Percentiles rank a stretch among this genome's conserved stretches.
phyloP scores from a whole-genome alignment of 257 asterid genomes.

The Linaria vulgaris region DNA sequence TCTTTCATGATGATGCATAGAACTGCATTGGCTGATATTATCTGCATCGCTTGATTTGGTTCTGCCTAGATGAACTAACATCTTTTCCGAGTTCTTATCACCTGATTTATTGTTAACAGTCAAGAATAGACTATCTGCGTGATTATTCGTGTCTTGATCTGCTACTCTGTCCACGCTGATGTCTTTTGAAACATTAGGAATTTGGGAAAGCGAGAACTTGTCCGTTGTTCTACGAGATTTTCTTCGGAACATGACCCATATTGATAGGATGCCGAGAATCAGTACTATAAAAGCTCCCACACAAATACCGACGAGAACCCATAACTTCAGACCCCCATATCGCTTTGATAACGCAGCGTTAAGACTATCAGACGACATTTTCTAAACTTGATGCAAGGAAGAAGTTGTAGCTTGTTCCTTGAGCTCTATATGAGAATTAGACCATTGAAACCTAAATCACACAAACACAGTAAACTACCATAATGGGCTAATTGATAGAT shows the following conservation, averaged over 20 bases:
- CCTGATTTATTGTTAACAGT: conserved; percentile 60
- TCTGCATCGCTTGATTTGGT: conserved; percentile 79
- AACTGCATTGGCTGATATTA: conserved; percentile 80
- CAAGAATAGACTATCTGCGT: conserved; percentile 47
- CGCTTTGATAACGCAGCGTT: conserved; percentile 57
- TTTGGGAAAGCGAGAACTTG: conserved; percentile 52
- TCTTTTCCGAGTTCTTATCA: conserved; percentile 61
- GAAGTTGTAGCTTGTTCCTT: conserved; percentile 20
- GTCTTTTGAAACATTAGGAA: conserved; percentile 79
- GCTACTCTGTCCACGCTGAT: conserved; percentile 70
- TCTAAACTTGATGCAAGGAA: conserved; percentile 24
- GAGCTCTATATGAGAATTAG: conserved; percentile 23
- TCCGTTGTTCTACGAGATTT: conserved; percentile 58
- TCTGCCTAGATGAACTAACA: conserved; percentile 68
- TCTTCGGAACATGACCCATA: conserved; percentile 68
- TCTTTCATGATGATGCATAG: conserved; percentile 63
- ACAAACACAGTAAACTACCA: conserved; percentile 28
- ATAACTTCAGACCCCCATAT: conserved; percentile 70
- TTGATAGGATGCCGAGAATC: conserved; percentile 66
- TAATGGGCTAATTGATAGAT: conserved; percentile 24
- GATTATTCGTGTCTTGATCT: conserved; percentile 42
- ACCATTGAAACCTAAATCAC: conserved; percentile 55
- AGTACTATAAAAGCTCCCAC: conserved; percentile 73
- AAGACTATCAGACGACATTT: conserved; percentile 63
- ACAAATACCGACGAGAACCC: conserved; percentile 80